Evolutionary conservation across 2,329 filamentous ascomycete species (phyloP).

Genomic region (Aspergillus bombycis): DNA sequence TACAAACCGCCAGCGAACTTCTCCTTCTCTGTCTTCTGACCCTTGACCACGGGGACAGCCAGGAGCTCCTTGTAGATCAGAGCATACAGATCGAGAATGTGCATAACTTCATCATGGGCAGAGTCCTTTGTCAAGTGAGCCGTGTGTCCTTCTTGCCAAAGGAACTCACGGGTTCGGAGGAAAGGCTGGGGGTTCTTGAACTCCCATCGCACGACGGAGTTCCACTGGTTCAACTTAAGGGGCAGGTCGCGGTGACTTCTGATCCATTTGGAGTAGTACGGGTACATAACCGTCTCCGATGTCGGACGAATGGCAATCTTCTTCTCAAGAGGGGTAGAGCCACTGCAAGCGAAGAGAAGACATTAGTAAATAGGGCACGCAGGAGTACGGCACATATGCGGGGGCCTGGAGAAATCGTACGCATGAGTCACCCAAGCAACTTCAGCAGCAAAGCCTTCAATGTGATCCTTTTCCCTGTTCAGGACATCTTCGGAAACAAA

Average conservation of each 20-base stretch:
- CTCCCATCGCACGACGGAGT: conserved; percentile 93
- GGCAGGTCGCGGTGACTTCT: conserved; percentile 93
- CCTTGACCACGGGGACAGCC: conserved; percentile 91
- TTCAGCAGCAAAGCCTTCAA: conserved; percentile 93
- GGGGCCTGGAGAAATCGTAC: conserved; percentile 32
- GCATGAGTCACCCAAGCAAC: conserved; percentile 57
- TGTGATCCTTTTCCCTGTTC: conserved; percentile 86
- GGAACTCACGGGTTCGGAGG: conserved; percentile 88
- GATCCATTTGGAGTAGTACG: conserved; percentile 96
- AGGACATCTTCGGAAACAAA: conserved; percentile 92
- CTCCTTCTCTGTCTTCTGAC: conserved; percentile 94
- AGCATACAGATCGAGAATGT: conserved; percentile 93
- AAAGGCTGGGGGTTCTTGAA: conserved; percentile 89
- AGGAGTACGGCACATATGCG: neutral
- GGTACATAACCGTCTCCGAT: conserved; percentile 85
- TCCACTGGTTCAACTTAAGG: conserved; percentile 96
- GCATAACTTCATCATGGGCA: conserved; percentile 81
- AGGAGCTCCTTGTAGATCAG: conserved; percentile 91
- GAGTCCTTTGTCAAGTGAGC: conserved; percentile 84
- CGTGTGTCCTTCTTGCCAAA: conserved; percentile 97
- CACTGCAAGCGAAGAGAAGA: conserved; percentile 54
- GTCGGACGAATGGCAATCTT: conserved; percentile 71
- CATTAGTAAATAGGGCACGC: conserved; percentile 8
- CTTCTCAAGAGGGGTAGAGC: conserved; percentile 89
- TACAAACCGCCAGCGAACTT: conserved; percentile 97